phyloP scores from a whole-genome alignment of 306 rosid species.

The Dalbergia oliveri region DNA sequence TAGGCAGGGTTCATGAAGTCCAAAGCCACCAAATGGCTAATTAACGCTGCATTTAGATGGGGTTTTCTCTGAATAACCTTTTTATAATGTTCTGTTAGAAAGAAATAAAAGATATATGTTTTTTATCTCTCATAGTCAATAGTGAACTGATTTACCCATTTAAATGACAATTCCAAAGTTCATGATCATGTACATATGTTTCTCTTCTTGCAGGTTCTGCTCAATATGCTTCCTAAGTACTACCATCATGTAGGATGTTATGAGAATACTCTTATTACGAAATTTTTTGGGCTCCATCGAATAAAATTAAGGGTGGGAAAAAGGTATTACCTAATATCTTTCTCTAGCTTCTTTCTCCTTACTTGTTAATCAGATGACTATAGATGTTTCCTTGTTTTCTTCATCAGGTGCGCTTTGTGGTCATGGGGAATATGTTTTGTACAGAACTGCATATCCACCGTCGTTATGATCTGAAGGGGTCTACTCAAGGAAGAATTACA shows the following conservation, averaged over 20 bases:
- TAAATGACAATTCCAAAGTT: slow-evolving; percentile 24
- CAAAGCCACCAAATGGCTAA: not conserved
- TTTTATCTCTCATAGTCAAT: not conserved
- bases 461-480: slow-evolving; percentile 94
- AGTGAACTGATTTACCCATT: slow-evolving; percentile 2
- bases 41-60: not conserved
- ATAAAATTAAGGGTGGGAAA: slow-evolving; percentile 79
- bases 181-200: slow-evolving; percentile 11
- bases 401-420: slow-evolving; percentile 88
- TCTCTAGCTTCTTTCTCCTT: slow-evolving; percentile 38
- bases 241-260: slow-evolving; percentile 73
- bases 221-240: slow-evolving; percentile 90
- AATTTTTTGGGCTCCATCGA: slow-evolving; percentile 90
- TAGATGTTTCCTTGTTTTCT: slow-evolving; percentile 47
- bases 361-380: slow-evolving; percentile 22
- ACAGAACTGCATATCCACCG: slow-evolving; percentile 91
- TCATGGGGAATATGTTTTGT: slow-evolving; percentile 98
- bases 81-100: not conserved
- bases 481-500: slow-evolving; percentile 85
- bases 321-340: slow-evolving; percentile 68
- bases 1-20: not conserved
- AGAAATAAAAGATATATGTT: not conserved
- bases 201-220: slow-evolving; percentile 70
- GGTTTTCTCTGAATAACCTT: not conserved
- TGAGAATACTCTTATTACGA: slow-evolving; percentile 96